A percentile compares a stretch with the other conserved stretches of the same genome.
Conservation (phyloP, 495 filamentous ascomycete species). For the Xylaria curta region DNA sequence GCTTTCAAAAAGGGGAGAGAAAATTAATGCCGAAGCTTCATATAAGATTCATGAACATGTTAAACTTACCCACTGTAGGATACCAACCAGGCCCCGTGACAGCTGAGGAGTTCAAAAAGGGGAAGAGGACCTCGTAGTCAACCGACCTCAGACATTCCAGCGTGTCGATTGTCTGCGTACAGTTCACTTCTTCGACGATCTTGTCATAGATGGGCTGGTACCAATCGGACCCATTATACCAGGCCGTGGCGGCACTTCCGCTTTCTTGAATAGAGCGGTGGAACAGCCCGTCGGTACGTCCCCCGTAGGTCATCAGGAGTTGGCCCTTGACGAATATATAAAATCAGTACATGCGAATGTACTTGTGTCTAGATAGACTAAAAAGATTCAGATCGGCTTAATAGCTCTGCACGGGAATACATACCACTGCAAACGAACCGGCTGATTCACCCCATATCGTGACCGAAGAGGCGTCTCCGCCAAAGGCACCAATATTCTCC, state of each 20-base stretch:
- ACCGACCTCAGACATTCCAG: conserved; percentile 53
- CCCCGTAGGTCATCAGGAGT: conserved; percentile 44
- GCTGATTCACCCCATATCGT: conserved; percentile 49
- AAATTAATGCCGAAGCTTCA: not conserved
- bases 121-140: conserved; percentile 39
- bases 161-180: conserved; percentile 42
- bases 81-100: conserved; percentile 40
- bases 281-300: conserved; percentile 57
- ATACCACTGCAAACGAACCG: conserved; percentile 44
- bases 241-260: conserved; percentile 44
- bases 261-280: conserved; percentile 59
- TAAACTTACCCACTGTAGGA: conserved; percentile 49
- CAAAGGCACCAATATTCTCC: conserved; percentile 63
- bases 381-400: too few relatives aligned
- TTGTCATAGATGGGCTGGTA: conserved; percentile 51
- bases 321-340: conserved; percentile 31
- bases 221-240: conserved; percentile 44
- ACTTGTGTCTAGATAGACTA: not conserved
- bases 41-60: not conserved
- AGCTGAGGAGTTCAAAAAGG: conserved; percentile 31
- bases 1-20: not conserved
- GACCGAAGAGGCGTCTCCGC: conserved; percentile 56
- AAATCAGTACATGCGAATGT: not conserved
- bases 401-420: conserved; percentile 8
- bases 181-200: conserved; percentile 49